These are phyloP conservation scores for Syzygium oleosum DNA, from an alignment of 345 rosid species.

Conservation along the genomic window DNA sequence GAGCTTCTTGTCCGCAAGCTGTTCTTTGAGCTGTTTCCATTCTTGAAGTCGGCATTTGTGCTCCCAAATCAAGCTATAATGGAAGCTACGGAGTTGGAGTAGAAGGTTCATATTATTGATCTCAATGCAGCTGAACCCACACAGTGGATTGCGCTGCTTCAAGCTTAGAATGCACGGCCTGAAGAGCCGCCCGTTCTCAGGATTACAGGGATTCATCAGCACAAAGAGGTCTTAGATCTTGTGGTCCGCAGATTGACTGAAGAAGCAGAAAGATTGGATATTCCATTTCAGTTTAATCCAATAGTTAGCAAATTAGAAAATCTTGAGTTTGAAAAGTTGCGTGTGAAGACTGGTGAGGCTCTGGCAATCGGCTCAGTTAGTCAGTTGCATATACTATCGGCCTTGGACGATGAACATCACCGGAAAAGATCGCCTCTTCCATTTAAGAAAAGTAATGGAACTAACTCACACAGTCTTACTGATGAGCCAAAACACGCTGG, in stretches of 20 bases:
- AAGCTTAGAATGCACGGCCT: constrained; percentile 61
- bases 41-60: constrained; percentile 59
- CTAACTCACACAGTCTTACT: constrained; percentile 37
- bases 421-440: constrained; percentile 26
- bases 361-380: constrained; percentile 75
- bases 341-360: constrained; percentile 90
- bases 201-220: constrained; percentile 76
- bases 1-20: constrained; percentile 46
- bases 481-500: constrained; percentile 36
- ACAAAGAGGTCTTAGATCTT: constrained; percentile 66
- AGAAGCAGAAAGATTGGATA: constrained; percentile 81
- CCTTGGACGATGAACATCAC: constrained; percentile 37
- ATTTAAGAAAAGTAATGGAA: constrained; percentile 27
- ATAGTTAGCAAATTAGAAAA: constrained; percentile 49
- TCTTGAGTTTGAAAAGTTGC: constrained; percentile 58
- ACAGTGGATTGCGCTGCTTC: constrained; percentile 80
- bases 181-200: constrained; percentile 91
- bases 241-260: constrained; percentile 69
- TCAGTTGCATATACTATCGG: constrained; percentile 63
- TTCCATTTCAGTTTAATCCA: constrained; percentile 85
- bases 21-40: constrained; percentile 73
- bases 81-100: constrained; percentile 89
- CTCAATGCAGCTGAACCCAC: constrained; percentile 68
- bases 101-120: constrained; percentile 84
- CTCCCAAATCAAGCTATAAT: constrained; percentile 70